phyloP scores from a whole-genome alignment of 2,329 filamentous ascomycete species.

The Paecilomyces formosus region DNA sequence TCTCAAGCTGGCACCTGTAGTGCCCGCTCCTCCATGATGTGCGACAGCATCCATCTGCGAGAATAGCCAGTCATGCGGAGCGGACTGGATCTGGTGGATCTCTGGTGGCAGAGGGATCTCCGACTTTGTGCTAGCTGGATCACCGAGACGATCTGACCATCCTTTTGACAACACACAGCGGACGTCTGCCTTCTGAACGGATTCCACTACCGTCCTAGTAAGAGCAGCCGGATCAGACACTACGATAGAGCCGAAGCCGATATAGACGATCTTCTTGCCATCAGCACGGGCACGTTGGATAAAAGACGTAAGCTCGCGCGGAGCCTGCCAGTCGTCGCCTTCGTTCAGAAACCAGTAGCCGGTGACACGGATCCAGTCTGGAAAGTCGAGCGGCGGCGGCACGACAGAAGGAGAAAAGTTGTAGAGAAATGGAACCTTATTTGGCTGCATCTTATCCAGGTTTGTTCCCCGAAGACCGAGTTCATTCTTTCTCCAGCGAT shows the following conservation, averaged over 20 bases:
- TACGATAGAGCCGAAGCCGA: slow-evolving; percentile 94
- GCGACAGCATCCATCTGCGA: slow-evolving; percentile 85
- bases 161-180: slow-evolving; percentile 93
- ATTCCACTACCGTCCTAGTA: slow-evolving; percentile 87
- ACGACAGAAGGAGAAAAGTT: slow-evolving; percentile 94
- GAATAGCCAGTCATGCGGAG: slow-evolving; percentile 96
- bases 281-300: slow-evolving; percentile 76
- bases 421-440: slow-evolving; percentile 97
- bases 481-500: slow-evolving; percentile 79
- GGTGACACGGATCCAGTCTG: slow-evolving; percentile 94
- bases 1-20: slow-evolving; percentile 84
- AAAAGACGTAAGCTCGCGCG: slow-evolving; percentile 67
- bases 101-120: slow-evolving; percentile 68
- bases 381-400: slow-evolving; percentile 88
- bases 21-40: slow-evolving; percentile 91
- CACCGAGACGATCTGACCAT: slow-evolving; percentile 79
- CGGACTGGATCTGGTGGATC: slow-evolving; percentile 81
- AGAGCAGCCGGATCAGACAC: slow-evolving; percentile 82
- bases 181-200: slow-evolving; percentile 83
- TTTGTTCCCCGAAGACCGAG: slow-evolving; percentile 73
- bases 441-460: slow-evolving; percentile 85
- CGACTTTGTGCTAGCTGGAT: slow-evolving; percentile 49
- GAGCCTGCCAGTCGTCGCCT: slow-evolving; percentile 60
- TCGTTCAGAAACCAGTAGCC: slow-evolving; percentile 98
- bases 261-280: slow-evolving; percentile 86